Percentiles rank a stretch among this genome's conserved stretches.
Conservation (phyloP, 768 basidiomycete species). For the Amanita thiersii region DNA sequence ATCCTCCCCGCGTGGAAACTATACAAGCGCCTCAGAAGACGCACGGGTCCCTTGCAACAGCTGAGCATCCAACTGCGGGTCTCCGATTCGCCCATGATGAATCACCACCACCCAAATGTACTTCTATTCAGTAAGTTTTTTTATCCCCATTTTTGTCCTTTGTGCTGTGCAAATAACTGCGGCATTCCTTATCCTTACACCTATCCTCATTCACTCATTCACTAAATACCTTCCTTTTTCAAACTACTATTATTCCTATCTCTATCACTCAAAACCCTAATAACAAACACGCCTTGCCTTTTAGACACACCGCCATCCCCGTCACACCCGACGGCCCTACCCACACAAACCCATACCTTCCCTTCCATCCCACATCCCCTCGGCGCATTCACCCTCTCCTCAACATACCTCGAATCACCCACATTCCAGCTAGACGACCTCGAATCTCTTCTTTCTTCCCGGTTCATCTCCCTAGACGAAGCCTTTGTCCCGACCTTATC, state of each 20-base stretch:
- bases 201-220: too few relatives aligned
- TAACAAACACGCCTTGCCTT: background rate
- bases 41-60: slow-evolving; percentile 32
- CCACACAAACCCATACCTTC: slow-evolving; percentile 52
- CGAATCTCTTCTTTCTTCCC: slow-evolving; percentile 67
- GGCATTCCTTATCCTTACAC: too few relatives aligned
- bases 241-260: too few relatives aligned
- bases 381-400: slow-evolving; percentile 54
- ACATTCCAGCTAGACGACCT: slow-evolving; percentile 70
- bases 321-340: slow-evolving; percentile 26
- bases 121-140: slow-evolving; percentile 26
- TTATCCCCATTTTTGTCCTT: background rate
- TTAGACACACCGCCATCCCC: slow-evolving; percentile 32
- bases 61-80: slow-evolving; percentile 40
- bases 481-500: slow-evolving; percentile 69
- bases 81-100: slow-evolving; percentile 23
- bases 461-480: slow-evolving; percentile 63
- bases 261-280: background rate
- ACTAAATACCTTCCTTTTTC: too few relatives aligned
- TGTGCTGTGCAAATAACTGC: background rate
- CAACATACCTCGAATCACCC: slow-evolving; percentile 59
- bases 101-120: slow-evolving; percentile 16
- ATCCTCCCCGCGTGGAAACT: slow-evolving; percentile 74
- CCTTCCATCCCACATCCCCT: slow-evolving; percentile 59
- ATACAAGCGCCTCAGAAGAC: slow-evolving; percentile 48